Conservation (phyloP, 169 alveolate species). For the Cryptosporidium tyzzeri region DNA sequence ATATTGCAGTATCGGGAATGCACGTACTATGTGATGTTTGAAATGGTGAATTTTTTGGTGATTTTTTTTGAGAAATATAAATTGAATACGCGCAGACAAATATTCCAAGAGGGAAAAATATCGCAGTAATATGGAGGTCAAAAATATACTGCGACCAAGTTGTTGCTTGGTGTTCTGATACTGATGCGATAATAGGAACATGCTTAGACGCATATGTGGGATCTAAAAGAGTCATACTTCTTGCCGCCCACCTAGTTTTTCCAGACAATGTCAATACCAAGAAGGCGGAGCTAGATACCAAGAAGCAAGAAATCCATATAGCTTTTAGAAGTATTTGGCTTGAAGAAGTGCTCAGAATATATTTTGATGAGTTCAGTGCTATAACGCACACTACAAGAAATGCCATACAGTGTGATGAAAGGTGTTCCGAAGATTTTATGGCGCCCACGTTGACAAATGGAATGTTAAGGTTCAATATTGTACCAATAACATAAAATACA, state of each 20-base stretch:
- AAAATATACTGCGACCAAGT: conserved; percentile 94
- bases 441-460: conserved; percentile 95
- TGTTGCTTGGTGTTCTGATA: conserved; percentile 99
- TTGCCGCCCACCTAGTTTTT: conserved; percentile 92
- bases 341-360: conserved; percentile 37
- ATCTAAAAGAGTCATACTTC: conserved; percentile 95
- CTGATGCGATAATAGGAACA: conserved; percentile 98
- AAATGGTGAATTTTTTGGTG: conserved; percentile 60
- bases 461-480: conserved; percentile 93
- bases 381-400: conserved; percentile 84
- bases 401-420: conserved; percentile 94
- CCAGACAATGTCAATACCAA: conserved; percentile 80
- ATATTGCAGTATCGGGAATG: conserved; percentile 90
- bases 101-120: conserved; percentile 86
- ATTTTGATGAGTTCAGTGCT: conserved; percentile 38
- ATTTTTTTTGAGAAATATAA: conserved; percentile 76
- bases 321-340: conserved; percentile 24
- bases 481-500: conserved; percentile 93
- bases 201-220: conserved; percentile 97
- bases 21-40: conserved; percentile 81
- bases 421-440: conserved; percentile 93
- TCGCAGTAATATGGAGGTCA: conserved; percentile 86
- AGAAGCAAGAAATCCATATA: conserved; percentile 18
- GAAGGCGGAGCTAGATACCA: conserved; percentile 26
- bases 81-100: conserved; percentile 76